phyloP scores from a whole-genome alignment of 208 protist genomes.

The Trypanosoma caninum region DNA sequence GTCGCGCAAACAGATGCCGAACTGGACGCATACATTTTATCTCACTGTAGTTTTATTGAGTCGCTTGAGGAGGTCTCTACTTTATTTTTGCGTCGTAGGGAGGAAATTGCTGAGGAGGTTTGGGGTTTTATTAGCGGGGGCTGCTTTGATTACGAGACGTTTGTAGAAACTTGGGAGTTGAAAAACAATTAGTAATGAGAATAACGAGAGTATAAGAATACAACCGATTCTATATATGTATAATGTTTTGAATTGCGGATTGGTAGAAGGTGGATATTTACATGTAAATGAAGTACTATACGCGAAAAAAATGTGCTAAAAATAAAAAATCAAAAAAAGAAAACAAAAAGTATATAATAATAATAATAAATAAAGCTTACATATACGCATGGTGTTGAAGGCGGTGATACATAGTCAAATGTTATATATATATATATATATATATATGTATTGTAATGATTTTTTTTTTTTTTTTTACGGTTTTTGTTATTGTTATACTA shows the following conservation, averaged over 20 bases:
- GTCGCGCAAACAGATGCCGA: slow-evolving; percentile 47
- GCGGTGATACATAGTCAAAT: neutral
- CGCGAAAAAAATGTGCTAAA: too few relatives aligned
- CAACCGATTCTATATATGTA: too few relatives aligned
- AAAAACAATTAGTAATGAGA: too few relatives aligned
- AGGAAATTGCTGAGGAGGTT: slow-evolving; percentile 76
- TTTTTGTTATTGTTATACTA: too few relatives aligned
- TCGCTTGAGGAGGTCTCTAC: slow-evolving; percentile 28
- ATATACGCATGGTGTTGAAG: neutral
- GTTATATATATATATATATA: neutral
- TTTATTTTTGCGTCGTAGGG: slow-evolving; percentile 52
- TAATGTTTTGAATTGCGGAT: too few relatives aligned
- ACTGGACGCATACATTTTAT: slow-evolving; percentile 55
- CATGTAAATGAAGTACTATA: too few relatives aligned
- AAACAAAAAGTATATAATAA: too few relatives aligned
- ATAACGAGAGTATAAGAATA: too few relatives aligned
- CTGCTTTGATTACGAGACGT: slow-evolving; percentile 78
- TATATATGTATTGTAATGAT: neutral
- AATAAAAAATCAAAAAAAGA: too few relatives aligned
- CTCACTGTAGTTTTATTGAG: slow-evolving; percentile 5
- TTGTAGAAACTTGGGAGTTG: slow-evolving; percentile 69
- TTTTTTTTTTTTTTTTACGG: slow-evolving; percentile 5
- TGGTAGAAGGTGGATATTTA: too few relatives aligned
- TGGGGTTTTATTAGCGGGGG: slow-evolving; percentile 80
- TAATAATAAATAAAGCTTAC: neutral